Conservation (phyloP, 768 basidiomycete genomes). For the Termitomyces sp. region DNA sequence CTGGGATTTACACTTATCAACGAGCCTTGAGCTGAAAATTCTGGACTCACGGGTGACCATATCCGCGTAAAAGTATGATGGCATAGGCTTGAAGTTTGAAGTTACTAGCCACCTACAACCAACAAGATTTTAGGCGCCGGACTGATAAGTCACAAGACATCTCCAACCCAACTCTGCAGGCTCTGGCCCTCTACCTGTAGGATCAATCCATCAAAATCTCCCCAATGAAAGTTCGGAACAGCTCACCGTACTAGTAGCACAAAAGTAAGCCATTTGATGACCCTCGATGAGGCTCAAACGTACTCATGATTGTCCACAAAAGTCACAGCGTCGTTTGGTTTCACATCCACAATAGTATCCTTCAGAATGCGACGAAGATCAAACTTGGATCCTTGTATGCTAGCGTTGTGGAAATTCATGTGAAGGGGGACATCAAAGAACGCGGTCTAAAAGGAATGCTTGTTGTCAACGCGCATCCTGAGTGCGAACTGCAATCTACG, state of each 20-base stretch:
- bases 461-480: neutral
- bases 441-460: constrained; percentile 47
- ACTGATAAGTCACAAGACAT: neutral
- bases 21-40: neutral
- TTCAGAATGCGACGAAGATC: constrained; percentile 76
- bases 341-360: constrained; percentile 57
- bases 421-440: constrained; percentile 94
- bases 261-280: neutral
- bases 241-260: constrained; percentile 52
- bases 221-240: neutral
- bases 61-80: constrained; percentile 63
- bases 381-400: constrained; percentile 57
- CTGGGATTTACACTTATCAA: constrained; percentile 28
- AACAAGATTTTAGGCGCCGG: neutral
- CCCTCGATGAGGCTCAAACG: constrained; percentile 20
- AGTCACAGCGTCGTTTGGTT: constrained; percentile 81
- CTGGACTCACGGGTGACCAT: constrained; percentile 66
- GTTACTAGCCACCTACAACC: constrained; percentile 50
- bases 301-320: constrained; percentile 92
- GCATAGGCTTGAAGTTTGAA: constrained; percentile 86
- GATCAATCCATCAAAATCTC: neutral
- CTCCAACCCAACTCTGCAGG: constrained; percentile 76
- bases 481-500: constrained; percentile 9
- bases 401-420: constrained; percentile 75
- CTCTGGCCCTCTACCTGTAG: constrained; percentile 58